phyloP scores from a whole-genome alignment of 306 rosid genomes.

The Begonia loranthoides region DNA sequence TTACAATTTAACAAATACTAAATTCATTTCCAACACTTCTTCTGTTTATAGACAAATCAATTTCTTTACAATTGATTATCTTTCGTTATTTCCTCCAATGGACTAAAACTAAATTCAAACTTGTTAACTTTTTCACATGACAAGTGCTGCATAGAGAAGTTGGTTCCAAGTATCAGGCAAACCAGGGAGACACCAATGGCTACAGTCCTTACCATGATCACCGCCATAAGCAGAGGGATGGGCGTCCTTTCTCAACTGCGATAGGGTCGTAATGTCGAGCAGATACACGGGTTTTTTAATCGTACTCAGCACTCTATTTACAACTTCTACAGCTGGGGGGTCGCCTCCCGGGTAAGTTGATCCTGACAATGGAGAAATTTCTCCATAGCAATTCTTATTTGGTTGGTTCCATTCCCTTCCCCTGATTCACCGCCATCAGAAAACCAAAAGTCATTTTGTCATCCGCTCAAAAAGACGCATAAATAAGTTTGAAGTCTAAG shows the following conservation, averaged over 20 bases:
- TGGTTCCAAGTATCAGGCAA: conserved; percentile 97
- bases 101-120: neutral
- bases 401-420: conserved; percentile 87
- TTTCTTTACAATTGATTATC: neutral
- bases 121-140: conserved; percentile 5
- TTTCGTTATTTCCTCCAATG: neutral
- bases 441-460: neutral
- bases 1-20: too few species aligned
- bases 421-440: conserved; percentile 17
- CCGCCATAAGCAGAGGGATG: conserved; percentile 73
- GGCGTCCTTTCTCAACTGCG: conserved; percentile 80
- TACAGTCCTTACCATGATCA: conserved; percentile 71
- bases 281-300: conserved; percentile 50
- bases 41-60: neutral
- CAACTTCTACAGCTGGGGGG: conserved; percentile 53
- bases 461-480: too few species aligned
- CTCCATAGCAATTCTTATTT: conserved; percentile 52
- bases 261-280: conserved; percentile 78
- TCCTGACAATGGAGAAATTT: conserved; percentile 54
- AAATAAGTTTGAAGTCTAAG: too few species aligned
- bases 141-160: conserved; percentile 65
- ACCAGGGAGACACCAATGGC: conserved; percentile 98
- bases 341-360: conserved; percentile 68
- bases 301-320: conserved; percentile 47
- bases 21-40: too few species aligned